Base-by-base conservation (phyloP, 2,329 filamentous ascomycete species). In the Monosporascus sp. region DNA sequence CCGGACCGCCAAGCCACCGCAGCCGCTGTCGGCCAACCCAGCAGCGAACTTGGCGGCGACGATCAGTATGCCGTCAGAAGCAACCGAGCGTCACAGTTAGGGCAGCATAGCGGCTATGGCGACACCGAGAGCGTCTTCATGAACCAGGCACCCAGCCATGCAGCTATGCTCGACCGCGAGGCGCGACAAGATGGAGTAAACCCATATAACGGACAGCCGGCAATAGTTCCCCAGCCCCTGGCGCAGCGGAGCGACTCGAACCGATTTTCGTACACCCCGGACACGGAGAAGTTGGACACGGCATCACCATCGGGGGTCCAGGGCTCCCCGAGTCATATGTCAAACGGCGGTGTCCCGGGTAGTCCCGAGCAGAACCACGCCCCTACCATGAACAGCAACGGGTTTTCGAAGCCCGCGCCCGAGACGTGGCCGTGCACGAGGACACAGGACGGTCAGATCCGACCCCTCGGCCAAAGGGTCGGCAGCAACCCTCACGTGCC, bases 1-100 rank as follows among this genome's bases (percentile, higher is more conserved):
- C 54, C 70, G 61, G 84, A 85, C 65, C 76, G 78, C 66, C 81
- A 84, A 65, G 70, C 83, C 63, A 76, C 81, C 60, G 83, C 81
- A 51, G 80, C 81, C 48, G 79, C 83, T 27, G 79, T 76, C 45
- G 79, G 76, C 42, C 69, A 82, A 9, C 79, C 83, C 0, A 77
- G 75, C 6, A 72, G 73, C 58, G 70, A 73, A 37, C 51, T 68
- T 50, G 69, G 66, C 11, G 17, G 25, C 24, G 25, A 14, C 17
- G 69, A 72, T 54, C 68, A 68, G 38, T 65, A 69, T 48, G 54
- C 58, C 15, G 55, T 24, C 20, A 24, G 3, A 7, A 6, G 51
- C 25, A 59, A 56, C 41, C 51, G 57, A 25, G 53, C 55, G 7
- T 57, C 55, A 22, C 62, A 63, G 25, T 52, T 58, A 34, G 62